Percentiles rank a stretch among this genome's conserved stretches.
phyloP scores from a whole-genome alignment of 2,329 filamentous ascomycete species.

The Diaporthe caulivora region DNA sequence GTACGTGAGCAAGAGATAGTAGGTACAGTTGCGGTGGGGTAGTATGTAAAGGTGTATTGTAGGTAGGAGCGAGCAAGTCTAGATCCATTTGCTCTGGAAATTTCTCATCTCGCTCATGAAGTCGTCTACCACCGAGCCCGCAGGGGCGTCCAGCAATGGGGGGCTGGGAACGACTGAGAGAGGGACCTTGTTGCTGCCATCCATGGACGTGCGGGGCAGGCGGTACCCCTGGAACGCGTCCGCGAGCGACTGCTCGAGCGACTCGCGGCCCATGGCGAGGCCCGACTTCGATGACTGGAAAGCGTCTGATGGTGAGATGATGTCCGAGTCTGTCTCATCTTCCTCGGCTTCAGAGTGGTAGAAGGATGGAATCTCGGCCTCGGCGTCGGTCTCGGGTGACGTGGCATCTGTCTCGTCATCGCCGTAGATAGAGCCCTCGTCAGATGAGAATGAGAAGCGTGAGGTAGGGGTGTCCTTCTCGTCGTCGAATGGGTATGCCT shows the following conservation, averaged over 20 bases:
- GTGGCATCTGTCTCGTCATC: conserved; percentile 43
- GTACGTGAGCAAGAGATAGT: background rate
- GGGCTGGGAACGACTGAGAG: conserved; percentile 37
- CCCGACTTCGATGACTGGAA: conserved; percentile 46
- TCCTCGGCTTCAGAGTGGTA: conserved; percentile 56
- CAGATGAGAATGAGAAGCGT: conserved; percentile 48
- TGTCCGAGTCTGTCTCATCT: conserved; percentile 56
- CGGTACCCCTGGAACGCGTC: conserved; percentile 58
- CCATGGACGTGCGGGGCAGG: conserved; percentile 54
- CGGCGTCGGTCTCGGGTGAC: conserved; percentile 55
- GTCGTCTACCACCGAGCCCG: conserved; percentile 55
- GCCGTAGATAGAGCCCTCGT: conserved; percentile 47
- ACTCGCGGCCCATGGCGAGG: conserved; percentile 37
- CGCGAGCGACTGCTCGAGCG: conserved; percentile 44
- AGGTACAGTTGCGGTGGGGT: background rate
- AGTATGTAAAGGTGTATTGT: background rate
- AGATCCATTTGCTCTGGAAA: conserved; percentile 28
- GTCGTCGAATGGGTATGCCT: conserved; percentile 41
- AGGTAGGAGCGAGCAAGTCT: background rate
- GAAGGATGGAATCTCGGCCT: conserved; percentile 58
- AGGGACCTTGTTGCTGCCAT: conserved; percentile 32
- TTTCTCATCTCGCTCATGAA: conserved; percentile 47
- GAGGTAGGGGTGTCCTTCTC: conserved; percentile 44
- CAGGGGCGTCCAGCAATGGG: conserved; percentile 49
- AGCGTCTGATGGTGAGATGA: conserved; percentile 51